Base-by-base conservation (phyloP, 768 basidiomycete genomes). In the Mycena rosella region DNA sequence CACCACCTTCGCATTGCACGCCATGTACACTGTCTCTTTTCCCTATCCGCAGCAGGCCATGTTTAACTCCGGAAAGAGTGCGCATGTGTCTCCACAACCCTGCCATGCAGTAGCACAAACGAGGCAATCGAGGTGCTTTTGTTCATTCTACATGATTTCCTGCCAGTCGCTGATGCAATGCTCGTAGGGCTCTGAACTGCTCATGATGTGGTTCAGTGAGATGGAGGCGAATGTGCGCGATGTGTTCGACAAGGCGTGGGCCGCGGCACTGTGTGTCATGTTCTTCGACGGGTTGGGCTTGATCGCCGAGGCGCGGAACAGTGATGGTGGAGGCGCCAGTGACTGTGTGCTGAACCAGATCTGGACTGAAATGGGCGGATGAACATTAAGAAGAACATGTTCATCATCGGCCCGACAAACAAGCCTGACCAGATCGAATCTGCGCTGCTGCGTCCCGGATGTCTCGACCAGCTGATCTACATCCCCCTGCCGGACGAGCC, bases 201-300 rank as follows among this genome's bases (percentile, higher is more conserved):
- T 20, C 42, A 20, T 20, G 8, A 22, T n/a, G 42, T 38, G 38
- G 38, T 38, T 38, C 38, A 14, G 20, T 44, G 42, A 44, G 14
- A n/a, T 5, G 76, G 98, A 99, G 84, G 98, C 97, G 71, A 99
- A 99, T 76, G 98, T 99, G 69, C 95, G 98, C 74, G 97, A 99
- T 74, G 95, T 99, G 70, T 99, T 99, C 81, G 98, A 99, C 88
- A 99, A 99, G 83, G 98, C 98, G 32, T 95, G 97, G 73, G 98
- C 98, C n/a, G 98, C 98, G 9, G 97, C 98, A 30, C 98, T 98
- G 62, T 98, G 97, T 78, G 98, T 99, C 74, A 98, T 99, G 96
- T 99, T 99, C 94, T 99, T 99, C 82, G 97, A 99, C 75, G 98
- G 99, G 80, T 86, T 99, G 79, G 98, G 99, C 80, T 98, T 96